Evolutionary conservation across 495 filamentous ascomycete genomes (phyloP).

Genomic region (Sabuloglossum arenarium): DNA sequence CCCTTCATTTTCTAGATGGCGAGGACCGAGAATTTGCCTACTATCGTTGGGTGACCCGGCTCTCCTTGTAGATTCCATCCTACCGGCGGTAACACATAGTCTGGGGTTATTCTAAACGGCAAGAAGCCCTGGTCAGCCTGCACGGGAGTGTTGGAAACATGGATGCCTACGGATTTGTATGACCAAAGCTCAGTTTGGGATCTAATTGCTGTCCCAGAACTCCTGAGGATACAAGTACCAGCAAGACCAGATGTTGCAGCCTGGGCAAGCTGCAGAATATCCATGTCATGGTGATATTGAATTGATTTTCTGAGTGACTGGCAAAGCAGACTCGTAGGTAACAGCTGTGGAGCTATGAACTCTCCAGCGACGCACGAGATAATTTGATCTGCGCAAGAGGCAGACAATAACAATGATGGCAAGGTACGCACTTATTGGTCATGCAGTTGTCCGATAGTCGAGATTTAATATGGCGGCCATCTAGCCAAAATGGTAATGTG

Average conservation of each 20-base stretch:
- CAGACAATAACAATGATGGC: not conserved
- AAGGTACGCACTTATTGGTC: no score
- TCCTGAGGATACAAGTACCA: conserved; percentile 23
- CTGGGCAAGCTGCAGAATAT: conserved; percentile 1
- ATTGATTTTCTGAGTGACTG: not conserved
- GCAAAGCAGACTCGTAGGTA: not conserved
- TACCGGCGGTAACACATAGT: not conserved
- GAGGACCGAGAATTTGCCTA: conserved; percentile 46
- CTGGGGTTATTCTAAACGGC: not conserved
- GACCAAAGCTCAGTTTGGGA: conserved; percentile 58
- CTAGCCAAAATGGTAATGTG: not conserved
- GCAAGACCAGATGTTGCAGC: not conserved
- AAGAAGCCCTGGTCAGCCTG: not conserved
- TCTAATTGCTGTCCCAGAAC: conserved; percentile 39
- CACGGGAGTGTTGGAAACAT: not conserved
- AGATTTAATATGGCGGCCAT: no score
- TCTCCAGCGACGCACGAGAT: not conserved
- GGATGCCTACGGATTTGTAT: not conserved
- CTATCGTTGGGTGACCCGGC: conserved; percentile 19
- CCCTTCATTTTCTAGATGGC: not conserved
- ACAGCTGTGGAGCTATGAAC: not conserved
- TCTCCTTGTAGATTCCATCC: conserved; percentile 3
- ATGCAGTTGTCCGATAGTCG: no score
- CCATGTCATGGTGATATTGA: conserved; percentile 1
- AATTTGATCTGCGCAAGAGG: not conserved